A percentile compares a stretch with the other conserved stretches of the same genome.
phyloP scores from a whole-genome alignment of 805 yeast species.

The Starmerella riodocensis region DNA sequence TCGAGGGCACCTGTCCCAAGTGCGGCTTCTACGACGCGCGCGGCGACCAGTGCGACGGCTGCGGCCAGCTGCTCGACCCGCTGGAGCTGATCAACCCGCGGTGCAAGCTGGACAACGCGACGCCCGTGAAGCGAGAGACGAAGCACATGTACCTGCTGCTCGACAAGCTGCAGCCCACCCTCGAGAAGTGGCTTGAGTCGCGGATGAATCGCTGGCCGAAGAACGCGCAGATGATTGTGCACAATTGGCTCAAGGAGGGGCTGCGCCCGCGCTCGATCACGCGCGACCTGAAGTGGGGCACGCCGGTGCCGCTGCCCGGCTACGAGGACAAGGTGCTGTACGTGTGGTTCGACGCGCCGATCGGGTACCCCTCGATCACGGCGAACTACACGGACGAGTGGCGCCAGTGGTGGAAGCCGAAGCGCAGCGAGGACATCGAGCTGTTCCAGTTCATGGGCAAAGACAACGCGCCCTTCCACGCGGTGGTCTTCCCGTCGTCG shows the following conservation, averaged over 20 bases:
- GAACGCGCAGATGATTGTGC: constrained; percentile 76
- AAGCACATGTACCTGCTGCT: constrained; percentile 75
- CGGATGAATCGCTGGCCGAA: constrained; percentile 79
- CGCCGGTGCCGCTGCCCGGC: constrained; percentile 85
- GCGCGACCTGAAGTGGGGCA: constrained; percentile 96
- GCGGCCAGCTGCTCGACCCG: constrained; percentile 83
- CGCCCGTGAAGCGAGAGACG: constrained; percentile 69
- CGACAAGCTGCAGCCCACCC: constrained; percentile 68
- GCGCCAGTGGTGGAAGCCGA: constrained; percentile 78
- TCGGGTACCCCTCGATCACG: constrained; percentile 92
- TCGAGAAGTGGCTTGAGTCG: constrained; percentile 64
- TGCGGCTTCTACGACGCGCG: constrained; percentile 94
- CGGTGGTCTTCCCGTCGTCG: constrained; percentile 92
- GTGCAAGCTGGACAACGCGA: constrained; percentile 77
- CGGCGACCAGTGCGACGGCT: constrained; percentile 98
- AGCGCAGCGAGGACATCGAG: constrained; percentile 69
- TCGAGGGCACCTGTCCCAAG: constrained; percentile 94
- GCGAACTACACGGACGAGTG: constrained; percentile 77
- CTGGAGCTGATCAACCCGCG: constrained; percentile 88
- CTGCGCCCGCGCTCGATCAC: constrained; percentile 90
- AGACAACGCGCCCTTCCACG: constrained; percentile 97
- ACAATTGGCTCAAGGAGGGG: constrained; percentile 90
- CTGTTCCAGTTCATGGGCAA: constrained; percentile 98
- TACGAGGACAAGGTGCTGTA: constrained; percentile 82
- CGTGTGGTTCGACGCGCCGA: constrained; percentile 98